Conservation (phyloP, 208 protist genomes). For the Leishmania mexicana region DNA sequence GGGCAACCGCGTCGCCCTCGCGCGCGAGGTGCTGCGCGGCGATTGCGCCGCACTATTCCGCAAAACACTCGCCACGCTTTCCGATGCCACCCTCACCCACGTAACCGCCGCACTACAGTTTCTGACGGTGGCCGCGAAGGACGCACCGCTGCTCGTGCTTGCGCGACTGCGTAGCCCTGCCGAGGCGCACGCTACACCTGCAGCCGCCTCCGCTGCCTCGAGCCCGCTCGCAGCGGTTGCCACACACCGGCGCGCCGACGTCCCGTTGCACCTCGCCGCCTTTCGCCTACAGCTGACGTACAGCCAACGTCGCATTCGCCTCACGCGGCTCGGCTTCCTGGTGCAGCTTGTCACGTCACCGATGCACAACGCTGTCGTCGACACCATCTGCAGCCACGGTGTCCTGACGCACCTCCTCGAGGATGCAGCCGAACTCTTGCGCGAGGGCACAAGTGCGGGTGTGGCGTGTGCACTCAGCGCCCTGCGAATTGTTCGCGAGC, state of each 20-base stretch:
- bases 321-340: slow-evolving; percentile 62
- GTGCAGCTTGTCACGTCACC: slow-evolving; percentile 63
- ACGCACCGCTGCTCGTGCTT: slow-evolving; percentile 69
- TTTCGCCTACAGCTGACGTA: slow-evolving; percentile 85
- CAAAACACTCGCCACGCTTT: slow-evolving; percentile 49
- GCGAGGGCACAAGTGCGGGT: slow-evolving; percentile 72
- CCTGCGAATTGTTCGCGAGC: slow-evolving; percentile 61
- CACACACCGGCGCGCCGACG: slow-evolving; percentile 22
- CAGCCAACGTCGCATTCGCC: slow-evolving; percentile 74
- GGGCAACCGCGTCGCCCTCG: slow-evolving; percentile 29
- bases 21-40: slow-evolving; percentile 74
- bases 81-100: slow-evolving; percentile 47
- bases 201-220: neutral
- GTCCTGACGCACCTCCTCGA: slow-evolving; percentile 84
- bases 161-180: slow-evolving; percentile 60
- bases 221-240: neutral
- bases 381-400: slow-evolving; percentile 67
- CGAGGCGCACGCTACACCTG: slow-evolving; percentile 1
- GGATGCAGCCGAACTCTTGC: slow-evolving; percentile 84
- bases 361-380: slow-evolving; percentile 39
- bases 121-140: slow-evolving; percentile 50
- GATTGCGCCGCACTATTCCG: slow-evolving; percentile 56
- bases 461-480: slow-evolving; percentile 44
- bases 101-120: slow-evolving; percentile 69
- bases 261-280: slow-evolving; percentile 72